Evolutionary conservation across 805 yeast species (phyloP), one percentile per base, ranked within the genome.

Genomic region (Suhomyces pyralidae): DNA sequence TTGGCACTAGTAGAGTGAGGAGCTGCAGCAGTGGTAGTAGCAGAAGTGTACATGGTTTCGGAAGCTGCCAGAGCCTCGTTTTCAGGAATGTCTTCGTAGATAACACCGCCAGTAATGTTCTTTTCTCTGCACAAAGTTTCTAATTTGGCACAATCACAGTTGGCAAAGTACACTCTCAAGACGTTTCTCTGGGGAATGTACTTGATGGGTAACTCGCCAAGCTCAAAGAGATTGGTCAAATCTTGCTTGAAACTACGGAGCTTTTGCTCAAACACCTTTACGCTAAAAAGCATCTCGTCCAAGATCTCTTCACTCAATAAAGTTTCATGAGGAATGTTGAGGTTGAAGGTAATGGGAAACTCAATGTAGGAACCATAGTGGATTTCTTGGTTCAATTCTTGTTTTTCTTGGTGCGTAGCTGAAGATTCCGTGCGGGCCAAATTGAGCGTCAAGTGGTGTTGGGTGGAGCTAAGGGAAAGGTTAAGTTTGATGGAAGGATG

Each of bases 111-210:
- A 1, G 79, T 64, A 6, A 88, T 81, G 22, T 81, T 86, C 54
- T 81, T 74, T 44, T 87, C 94, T 40, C 74, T 63, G 54, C 87
- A 67, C 54, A 88, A 67, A 19, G 57, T 55, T 59, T 84, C 86
- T 59, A 88, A 80, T 58, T 82, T 82, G 5, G 65, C 71, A 6
- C 77, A 68, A 54, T 86, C 90, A 54, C 86, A 78, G 63, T 86
- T 88, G 32, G 93, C 90, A 70, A 90, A 88, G 63, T 81, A 85
- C 12, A 85, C 81, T 57, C 85, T 71, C 49, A 83, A 60, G 28
- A 69, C 62, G 50, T 66, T 67, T 28, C 74, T 69, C 10, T 69
- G 64, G 38, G 68, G 61, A 45, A 74, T 74, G 50, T 80, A 68
- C 46, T 82, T 74, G 51, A 86, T 72, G 7, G 88, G 90, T 57